Base-by-base conservation (phyloP, 1,139 yeast genomes). In the Chernovozyma sophiae-reginae region DNA sequence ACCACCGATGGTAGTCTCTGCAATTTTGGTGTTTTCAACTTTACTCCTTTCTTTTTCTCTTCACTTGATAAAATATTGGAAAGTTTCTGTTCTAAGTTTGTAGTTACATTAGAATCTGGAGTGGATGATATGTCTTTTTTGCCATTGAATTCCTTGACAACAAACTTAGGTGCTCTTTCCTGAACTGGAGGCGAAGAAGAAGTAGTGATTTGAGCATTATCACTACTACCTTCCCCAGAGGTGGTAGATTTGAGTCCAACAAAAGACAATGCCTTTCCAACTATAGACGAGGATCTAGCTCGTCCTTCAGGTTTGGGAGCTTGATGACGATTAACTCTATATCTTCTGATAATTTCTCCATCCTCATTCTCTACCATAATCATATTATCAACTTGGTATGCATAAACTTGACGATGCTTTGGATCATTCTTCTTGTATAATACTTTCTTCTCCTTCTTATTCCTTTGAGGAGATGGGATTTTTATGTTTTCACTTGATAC, bases 341-440 rank as follows among this genome's bases (percentile, higher is more conserved):
- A 92, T 40, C 96, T 72, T 52, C 96, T 77, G 32, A 92, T 68
- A 40, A 92, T 79, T 49, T 92, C 97, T 46, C 98, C 98, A 26
- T 89, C 96, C 33, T 77, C 87, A 53, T 89, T 86, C 58, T 92
- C 98, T 44, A 92, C 82, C 42, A 89, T 72, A 40, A 92, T 77
- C 44, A 81, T 70, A 52, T 87, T 79, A 52, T 82, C 95, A 34
- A 69, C 55, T 53, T 68, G 73, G 51, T 69, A 72, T 6, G 74
- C 75, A 52, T 44, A 69, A 10, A 66, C 68, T 45, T 63, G 66
- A 20, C 62, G 55, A 33, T 55, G 64, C 18, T 48, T 50, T 8
- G 65, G 60, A 41, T 60, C 68, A 32, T 47, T 49, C 44, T 60
- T 66, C 30, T 50, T 58, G 41, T 54, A 60, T 40, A 39, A 64